A percentile compares a stretch with the other conserved stretches of the same genome.
Conservation (phyloP, 192 early-diverging fungal genomes). For the Geranomyces michiganensis region DNA sequence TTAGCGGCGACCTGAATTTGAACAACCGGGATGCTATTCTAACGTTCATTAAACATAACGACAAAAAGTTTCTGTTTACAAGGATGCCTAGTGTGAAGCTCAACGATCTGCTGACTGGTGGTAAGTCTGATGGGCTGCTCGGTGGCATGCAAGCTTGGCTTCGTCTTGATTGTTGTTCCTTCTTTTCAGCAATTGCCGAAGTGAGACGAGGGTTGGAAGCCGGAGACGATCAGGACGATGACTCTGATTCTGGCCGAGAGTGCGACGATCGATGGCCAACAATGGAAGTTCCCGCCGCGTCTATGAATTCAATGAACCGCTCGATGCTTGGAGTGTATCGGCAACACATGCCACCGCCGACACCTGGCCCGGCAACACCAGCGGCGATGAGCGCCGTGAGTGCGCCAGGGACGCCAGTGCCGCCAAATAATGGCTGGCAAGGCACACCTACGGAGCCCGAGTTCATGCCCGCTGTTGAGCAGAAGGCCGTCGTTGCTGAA, state of each 20-base stretch:
- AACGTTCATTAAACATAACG: no score
- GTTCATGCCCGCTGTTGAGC: not conserved
- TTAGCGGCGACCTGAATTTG: no score
- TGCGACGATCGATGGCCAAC: conserved; percentile 24
- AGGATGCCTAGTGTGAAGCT: no score
- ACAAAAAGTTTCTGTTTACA: no score
- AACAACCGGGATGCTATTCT: no score
- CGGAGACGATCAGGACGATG: conserved; percentile 19
- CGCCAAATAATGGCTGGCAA: not conserved
- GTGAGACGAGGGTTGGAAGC: conserved; percentile 10
- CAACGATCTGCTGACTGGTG: no score
- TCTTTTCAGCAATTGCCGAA: not conserved
- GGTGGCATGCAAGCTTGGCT: no score
- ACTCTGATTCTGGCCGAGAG: conserved; percentile 38
- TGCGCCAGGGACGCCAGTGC: conserved; percentile 1
- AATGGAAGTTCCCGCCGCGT: conserved; percentile 47
- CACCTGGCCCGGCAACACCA: no score
- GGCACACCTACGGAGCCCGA: not conserved
- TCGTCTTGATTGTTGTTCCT: not conserved
- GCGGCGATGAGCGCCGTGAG: no score
- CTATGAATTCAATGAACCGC: conserved; percentile 41
- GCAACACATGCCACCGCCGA: conserved; percentile 21
- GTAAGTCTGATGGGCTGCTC: no score
- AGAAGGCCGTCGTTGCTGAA: not conserved
- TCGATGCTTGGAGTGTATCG: conserved; percentile 39